phyloP scores from a whole-genome alignment of 768 basidiomycete genomes.

The Leccinum imitatum region DNA sequence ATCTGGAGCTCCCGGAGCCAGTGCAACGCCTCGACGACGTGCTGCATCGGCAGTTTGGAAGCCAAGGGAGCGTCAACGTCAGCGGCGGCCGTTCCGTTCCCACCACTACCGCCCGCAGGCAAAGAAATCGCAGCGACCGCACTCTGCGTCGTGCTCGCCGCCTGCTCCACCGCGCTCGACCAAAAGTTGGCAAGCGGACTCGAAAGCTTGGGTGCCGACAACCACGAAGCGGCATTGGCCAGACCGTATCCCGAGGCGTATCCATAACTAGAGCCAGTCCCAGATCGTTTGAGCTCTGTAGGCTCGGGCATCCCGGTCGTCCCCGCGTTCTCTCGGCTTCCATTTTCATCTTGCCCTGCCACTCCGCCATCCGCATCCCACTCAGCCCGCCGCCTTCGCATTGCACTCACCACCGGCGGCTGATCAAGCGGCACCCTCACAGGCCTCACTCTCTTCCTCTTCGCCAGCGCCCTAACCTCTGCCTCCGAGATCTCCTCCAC shows the following conservation, averaged over 20 bases:
- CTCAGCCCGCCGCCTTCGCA: slow-evolving; percentile 67
- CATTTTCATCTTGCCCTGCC: slow-evolving; percentile 9
- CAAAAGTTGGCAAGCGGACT: slow-evolving; percentile 73
- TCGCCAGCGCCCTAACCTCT: slow-evolving; percentile 80
- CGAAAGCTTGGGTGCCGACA: slow-evolving; percentile 62
- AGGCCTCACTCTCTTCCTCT: slow-evolving; percentile 85
- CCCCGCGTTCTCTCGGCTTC: slow-evolving; percentile 17
- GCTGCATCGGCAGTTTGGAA: slow-evolving; percentile 71
- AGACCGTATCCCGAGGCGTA: slow-evolving; percentile 1
- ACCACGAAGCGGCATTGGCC: slow-evolving; percentile 39
- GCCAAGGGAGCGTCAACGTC: slow-evolving; percentile 47
- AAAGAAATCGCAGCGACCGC: slow-evolving; percentile 72
- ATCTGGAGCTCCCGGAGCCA: slow-evolving; percentile 76
- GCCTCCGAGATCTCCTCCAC: slow-evolving; percentile 83
- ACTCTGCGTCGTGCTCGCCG: slow-evolving; percentile 69
- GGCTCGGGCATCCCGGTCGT: slow-evolving; percentile 24
- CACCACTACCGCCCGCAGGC: slow-evolving; percentile 41
- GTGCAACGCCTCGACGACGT: slow-evolving; percentile 77
- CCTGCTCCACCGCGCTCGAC: slow-evolving; percentile 72
- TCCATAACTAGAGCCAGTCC: neutral
- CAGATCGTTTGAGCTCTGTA: slow-evolving; percentile 13
- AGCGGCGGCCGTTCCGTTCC: slow-evolving; percentile 18
- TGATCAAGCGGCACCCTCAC: slow-evolving; percentile 89
- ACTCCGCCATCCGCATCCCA: slow-evolving; percentile 57
- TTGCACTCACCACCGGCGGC: slow-evolving; percentile 75